These are phyloP conservation scores for Schizophyllum amplum DNA, from an alignment of 1,284 basidiomycete genomes.

Conservation along the genomic window DNA sequence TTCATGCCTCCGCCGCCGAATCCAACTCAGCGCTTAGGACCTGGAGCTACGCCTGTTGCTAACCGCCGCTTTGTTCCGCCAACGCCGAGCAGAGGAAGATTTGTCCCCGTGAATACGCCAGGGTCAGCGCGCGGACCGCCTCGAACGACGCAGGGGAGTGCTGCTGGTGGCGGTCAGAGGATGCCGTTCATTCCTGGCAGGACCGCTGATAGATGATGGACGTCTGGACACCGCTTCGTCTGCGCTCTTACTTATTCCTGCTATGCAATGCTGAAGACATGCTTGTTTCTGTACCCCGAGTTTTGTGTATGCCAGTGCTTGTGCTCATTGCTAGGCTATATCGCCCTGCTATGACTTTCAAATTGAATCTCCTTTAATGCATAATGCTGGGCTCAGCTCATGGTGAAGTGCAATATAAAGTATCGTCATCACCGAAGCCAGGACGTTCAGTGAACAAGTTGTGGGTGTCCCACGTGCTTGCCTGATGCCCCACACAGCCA, in stretches of 20 bases:
- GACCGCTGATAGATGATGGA: constrained; percentile 19
- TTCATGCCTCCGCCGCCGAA: constrained; percentile 10
- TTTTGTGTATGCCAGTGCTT: no score
- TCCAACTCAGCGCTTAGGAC: not conserved
- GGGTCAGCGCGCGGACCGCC: constrained; percentile 13
- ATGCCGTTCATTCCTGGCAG: constrained; percentile 36
- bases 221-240: not conserved
- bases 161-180: constrained; percentile 30
- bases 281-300: no score
- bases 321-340: no score
- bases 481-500: not conserved
- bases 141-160: constrained; percentile 4
- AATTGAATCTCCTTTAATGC: no score
- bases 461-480: not conserved
- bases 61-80: constrained; percentile 21
- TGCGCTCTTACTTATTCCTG: no score
- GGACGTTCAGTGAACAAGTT: no score
- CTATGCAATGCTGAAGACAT: no score
- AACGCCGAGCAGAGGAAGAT: constrained; percentile 11
- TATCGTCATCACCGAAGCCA: no score
- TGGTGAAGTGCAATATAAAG: no score
- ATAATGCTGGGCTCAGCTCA: no score
- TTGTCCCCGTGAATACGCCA: constrained; percentile 4
- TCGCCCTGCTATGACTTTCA: no score
- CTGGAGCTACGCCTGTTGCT: constrained; percentile 2